Base-by-base conservation (phyloP, 208 protist genomes). In the Acanthamoeba castellanii region DNA sequence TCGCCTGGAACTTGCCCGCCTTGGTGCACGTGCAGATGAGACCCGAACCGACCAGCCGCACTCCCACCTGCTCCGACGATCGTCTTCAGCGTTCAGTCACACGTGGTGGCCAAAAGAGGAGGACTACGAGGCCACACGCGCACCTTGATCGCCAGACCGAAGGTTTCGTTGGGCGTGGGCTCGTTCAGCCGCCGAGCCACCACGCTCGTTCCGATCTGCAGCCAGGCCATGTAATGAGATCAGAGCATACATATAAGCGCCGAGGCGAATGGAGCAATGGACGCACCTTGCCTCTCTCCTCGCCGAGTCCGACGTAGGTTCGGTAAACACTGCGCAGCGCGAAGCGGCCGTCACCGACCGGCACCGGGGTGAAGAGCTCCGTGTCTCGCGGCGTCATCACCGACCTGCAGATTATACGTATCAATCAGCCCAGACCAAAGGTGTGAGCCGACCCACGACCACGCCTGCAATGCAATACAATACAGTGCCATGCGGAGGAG, bases 11-110 rank as follows among this genome's bases (percentile, higher is more conserved):
- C 42, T 74, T 92, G 57, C 87, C 87, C 20, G 59, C 45, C n/a
- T 92, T 92, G 13, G 87, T 50, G 87, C 61, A 68, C 14, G 57
- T 78, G 59, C 87, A 92, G 7, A 92, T 74, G 47, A 92, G 87
- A 3, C 87, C 87, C 25, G 87, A 92, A 11, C 87, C 87, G 27
- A 92, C 87, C 32, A 92, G 87, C 30, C 87, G 50, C 42, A 92
- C 7, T 55, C 87, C 87, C 32, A 74, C 87, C 87, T 66, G 45
- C 52, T 13, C 42, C 3, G 20, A 34, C 25, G 37, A 55, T 50
- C 52, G n/a, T n/a, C n/a, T n/a, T n/a, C n/a, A n/a, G n/a, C n/a
- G n/a, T n/a, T n/a, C n/a, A n/a, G n/a, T n/a, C n/a, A n/a, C n/a
- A n/a, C n/a, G n/a, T n/a, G n/a, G 47, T 52, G 47, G 47, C 47